These are phyloP conservation scores for Peterozyma xylosa DNA, from an alignment of 805 yeast genomes.

Conservation along the genomic window DNA sequence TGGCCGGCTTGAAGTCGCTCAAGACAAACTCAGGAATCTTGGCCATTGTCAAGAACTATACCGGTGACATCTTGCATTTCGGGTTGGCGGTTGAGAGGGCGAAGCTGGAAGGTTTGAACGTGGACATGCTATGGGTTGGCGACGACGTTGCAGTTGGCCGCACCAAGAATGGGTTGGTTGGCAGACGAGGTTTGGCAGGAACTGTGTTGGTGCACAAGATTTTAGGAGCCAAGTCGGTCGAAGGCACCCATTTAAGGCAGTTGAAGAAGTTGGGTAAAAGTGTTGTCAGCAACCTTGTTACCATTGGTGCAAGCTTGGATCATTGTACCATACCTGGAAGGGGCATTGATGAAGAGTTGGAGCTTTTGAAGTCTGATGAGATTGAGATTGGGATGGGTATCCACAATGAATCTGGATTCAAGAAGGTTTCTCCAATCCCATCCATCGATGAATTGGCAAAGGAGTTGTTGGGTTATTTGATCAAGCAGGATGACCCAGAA, in stretches of 20 bases:
- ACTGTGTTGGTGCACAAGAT: constrained; percentile 81
- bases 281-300: constrained; percentile 62
- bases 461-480: constrained; percentile 52
- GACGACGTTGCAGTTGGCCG: constrained; percentile 96
- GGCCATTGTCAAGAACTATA: constrained; percentile 82
- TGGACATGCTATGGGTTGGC: constrained; percentile 70
- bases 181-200: constrained; percentile 92
- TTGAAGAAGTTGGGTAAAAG: constrained; percentile 53
- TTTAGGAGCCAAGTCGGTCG: constrained; percentile 60
- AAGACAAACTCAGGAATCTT: constrained; percentile 57
- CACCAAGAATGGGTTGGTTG: constrained; percentile 83
- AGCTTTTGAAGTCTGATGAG: constrained; percentile 46
- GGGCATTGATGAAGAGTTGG: constrained; percentile 34
- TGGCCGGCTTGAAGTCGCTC: constrained; percentile 56
- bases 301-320: constrained; percentile 85
- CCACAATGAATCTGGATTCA: constrained; percentile 62
- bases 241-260: constrained; percentile 36
- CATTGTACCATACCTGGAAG: constrained; percentile 89
- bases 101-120: constrained; percentile 63
- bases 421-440: constrained; percentile 61
- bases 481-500: constrained; percentile 61
- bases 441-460: constrained; percentile 51
- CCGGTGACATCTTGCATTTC: constrained; percentile 91
- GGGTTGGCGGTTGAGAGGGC: constrained; percentile 90
- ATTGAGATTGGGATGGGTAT: constrained; percentile 94